These are phyloP conservation scores for Pichia cabralensis DNA, from an alignment of 805 yeast genomes.

Conservation along the genomic window DNA sequence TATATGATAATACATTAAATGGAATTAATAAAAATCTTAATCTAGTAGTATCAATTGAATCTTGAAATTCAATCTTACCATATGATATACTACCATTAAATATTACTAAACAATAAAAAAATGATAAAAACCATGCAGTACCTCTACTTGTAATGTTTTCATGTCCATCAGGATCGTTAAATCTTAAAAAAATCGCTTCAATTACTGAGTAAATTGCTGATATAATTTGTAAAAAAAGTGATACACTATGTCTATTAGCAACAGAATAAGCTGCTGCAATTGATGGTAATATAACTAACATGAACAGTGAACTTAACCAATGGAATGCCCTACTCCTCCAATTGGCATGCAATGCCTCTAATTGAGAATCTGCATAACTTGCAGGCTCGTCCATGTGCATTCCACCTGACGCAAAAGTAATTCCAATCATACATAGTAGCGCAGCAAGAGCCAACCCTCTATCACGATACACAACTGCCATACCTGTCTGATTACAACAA, in stretches of 20 bases:
- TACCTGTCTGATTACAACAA: too few species aligned
- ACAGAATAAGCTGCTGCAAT: too few species aligned
- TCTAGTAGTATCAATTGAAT: slow-evolving; percentile 16
- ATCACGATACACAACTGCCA: too few species aligned
- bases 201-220: slow-evolving; percentile 41
- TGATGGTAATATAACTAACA: too few species aligned
- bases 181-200: slow-evolving; percentile 48
- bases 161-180: slow-evolving; percentile 55
- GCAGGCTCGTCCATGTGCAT: too few species aligned
- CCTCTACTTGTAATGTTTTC: slow-evolving; percentile 63
- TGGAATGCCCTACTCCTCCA: too few species aligned
- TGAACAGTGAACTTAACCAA: too few species aligned
- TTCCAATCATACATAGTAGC: too few species aligned
- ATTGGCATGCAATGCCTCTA: too few species aligned
- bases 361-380: too few species aligned
- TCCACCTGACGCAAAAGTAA: too few species aligned
- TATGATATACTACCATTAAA: slow-evolving; percentile 34
- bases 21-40: slow-evolving; percentile 31
- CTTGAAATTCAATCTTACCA: neutral
- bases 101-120: slow-evolving; percentile 36
- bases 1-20: slow-evolving; percentile 34
- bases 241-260: slow-evolving; percentile 38
- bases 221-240: slow-evolving; percentile 36
- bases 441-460: too few species aligned
- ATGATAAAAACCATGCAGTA: slow-evolving; percentile 51